Evolutionary conservation across 345 rosid genomes (phyloP).

Genomic region (Lepidium africanum): DNA sequence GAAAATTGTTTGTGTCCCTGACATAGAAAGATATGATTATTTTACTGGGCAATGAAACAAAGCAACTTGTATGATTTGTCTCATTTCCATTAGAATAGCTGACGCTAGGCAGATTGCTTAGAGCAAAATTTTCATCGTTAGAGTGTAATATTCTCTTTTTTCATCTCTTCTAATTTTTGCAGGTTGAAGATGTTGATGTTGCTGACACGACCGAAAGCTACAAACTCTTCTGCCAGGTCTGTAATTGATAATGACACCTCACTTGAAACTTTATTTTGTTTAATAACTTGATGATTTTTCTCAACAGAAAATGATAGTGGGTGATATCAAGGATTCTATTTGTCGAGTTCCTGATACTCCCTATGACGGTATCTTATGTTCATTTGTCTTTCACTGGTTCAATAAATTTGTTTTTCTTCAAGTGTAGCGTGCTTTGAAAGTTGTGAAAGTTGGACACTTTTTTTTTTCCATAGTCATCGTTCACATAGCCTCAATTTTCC

Average conservation of each 20-base stretch:
- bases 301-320: constrained; percentile 79
- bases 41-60: not conserved
- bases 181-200: constrained; percentile 75
- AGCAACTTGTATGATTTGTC: not conserved
- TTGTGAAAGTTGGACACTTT: not conserved
- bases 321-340: constrained; percentile 95
- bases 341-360: constrained; percentile 98
- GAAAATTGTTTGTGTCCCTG: not conserved
- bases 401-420: not conserved
- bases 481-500: not conserved
- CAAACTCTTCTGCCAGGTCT: constrained; percentile 84
- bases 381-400: constrained; percentile 5
- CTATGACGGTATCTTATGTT: constrained; percentile 60
- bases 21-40: not conserved
- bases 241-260: constrained; percentile 12
- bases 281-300: constrained; percentile 21
- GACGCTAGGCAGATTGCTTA: not conserved
- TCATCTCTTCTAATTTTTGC: constrained; percentile 9
- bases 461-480: not conserved
- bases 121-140: not conserved
- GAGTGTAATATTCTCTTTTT: constrained; percentile 5
- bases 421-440: not conserved
- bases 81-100: not conserved
- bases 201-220: constrained; percentile 91
- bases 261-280: not conserved